Conservation (phyloP, 371 early-diverging fungal genomes). For the Synchytrium microbalum region DNA sequence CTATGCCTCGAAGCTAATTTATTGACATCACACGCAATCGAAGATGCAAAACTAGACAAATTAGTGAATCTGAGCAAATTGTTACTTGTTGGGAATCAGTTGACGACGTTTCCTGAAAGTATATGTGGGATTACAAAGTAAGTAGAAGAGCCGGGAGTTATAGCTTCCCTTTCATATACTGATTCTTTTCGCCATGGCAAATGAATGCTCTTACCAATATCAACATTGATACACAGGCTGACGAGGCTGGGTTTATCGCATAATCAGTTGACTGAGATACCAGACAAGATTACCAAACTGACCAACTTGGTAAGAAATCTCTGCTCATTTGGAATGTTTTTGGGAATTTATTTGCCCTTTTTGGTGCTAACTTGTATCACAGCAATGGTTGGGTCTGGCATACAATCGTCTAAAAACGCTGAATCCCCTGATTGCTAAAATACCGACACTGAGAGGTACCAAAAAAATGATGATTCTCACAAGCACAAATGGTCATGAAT, state of each 20-base stretch:
- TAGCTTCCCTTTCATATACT: too few species aligned
- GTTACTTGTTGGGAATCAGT: conserved; percentile 10
- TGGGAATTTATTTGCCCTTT: too few species aligned
- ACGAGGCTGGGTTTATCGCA: conserved; percentile 11
- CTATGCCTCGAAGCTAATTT: conserved; percentile 15
- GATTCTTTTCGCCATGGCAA: too few species aligned
- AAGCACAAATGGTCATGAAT: not conserved
- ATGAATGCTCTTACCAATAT: not conserved
- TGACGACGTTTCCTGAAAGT: conserved; percentile 9
- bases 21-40: conserved; percentile 9
- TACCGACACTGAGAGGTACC: conserved; percentile 10
- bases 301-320: conserved; percentile 8
- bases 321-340: too few species aligned
- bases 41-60: conserved; percentile 14
- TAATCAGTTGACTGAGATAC: conserved; percentile 14
- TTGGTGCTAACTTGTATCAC: too few species aligned
- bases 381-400: conserved; percentile 19
- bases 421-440: conserved; percentile 3
- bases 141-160: not conserved
- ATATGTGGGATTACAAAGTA: conserved; percentile 9
- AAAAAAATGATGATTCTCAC: not conserved
- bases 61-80: conserved; percentile 8
- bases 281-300: conserved; percentile 12
- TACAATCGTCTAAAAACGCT: conserved; percentile 11
- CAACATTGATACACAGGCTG: conserved; percentile 7